These are phyloP conservation scores for Patellifolia procumbens DNA, from an alignment of 179 eudicot genomes.

Conservation along the genomic window DNA sequence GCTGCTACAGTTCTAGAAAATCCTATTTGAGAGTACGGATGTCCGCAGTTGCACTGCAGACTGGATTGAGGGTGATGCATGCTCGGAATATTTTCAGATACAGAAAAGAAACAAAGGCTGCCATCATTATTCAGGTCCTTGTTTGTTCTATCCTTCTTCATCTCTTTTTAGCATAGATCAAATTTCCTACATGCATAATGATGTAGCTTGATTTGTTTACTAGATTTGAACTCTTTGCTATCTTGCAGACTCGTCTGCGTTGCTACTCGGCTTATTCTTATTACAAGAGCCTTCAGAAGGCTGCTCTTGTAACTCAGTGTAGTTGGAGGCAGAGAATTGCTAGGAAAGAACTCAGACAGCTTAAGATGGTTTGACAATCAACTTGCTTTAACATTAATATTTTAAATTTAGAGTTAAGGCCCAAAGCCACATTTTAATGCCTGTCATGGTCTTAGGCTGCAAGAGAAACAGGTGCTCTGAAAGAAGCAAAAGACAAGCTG, in stretches of 20 bases:
- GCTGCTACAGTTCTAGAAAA: constrained; percentile 51
- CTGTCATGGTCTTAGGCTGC: constrained; percentile 69
- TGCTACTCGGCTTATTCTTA: constrained; percentile 67
- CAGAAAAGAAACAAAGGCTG: constrained; percentile 84
- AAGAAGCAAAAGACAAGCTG: constrained; percentile 97
- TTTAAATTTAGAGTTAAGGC: not conserved
- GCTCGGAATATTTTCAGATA: constrained; percentile 85
- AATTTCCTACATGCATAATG: not conserved
- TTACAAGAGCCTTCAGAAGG: constrained; percentile 75
- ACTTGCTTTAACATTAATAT: constrained; percentile 1
- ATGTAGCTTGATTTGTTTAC: not conserved
- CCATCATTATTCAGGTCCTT: constrained; percentile 79
- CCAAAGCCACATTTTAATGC: constrained; percentile 10
- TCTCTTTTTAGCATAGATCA: constrained; percentile 14
- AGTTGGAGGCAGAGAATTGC: constrained; percentile 93
- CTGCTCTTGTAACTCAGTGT: constrained; percentile 83
- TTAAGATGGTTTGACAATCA: constrained; percentile 75
- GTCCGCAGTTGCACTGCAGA: constrained; percentile 73
- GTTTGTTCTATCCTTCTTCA: constrained; percentile 12
- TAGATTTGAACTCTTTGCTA: constrained; percentile 25
- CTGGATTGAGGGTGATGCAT: constrained; percentile 91
- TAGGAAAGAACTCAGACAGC: constrained; percentile 76
- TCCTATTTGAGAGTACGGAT: constrained; percentile 49
- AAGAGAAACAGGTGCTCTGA: constrained; percentile 92
- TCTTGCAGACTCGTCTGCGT: constrained; percentile 72